phyloP scores from a whole-genome alignment of 2,329 filamentous ascomycete genomes.

The Hypoxylon sp. region DNA sequence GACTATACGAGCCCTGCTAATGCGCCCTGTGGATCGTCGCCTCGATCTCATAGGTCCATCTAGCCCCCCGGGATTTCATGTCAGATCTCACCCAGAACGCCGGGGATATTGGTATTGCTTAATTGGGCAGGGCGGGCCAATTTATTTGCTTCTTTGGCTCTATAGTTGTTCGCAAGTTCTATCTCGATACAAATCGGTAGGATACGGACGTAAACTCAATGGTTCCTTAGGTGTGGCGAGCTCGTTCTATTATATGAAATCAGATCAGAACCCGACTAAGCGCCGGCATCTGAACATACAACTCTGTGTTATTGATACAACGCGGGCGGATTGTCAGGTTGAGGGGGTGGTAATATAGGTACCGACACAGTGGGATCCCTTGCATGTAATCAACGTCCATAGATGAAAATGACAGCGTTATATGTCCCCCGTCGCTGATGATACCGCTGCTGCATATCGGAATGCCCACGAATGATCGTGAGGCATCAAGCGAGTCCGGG shows the following conservation, averaged over 20 bases:
- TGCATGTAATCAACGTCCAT: slow-evolving; percentile 44
- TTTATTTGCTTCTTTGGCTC: slow-evolving; percentile 44
- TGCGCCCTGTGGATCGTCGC: slow-evolving; percentile 44
- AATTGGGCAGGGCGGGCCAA: slow-evolving; percentile 35
- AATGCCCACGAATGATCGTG: slow-evolving; percentile 34
- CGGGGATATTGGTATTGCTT: slow-evolving; percentile 46
- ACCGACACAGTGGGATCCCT: slow-evolving; percentile 43
- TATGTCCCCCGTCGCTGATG: slow-evolving; percentile 29
- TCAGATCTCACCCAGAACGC: slow-evolving; percentile 48
- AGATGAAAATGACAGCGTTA: slow-evolving; percentile 30
- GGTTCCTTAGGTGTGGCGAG: slow-evolving; percentile 46
- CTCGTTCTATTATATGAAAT: slow-evolving; percentile 45
- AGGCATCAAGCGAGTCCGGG: slow-evolving; percentile 21
- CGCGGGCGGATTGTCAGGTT: slow-evolving; percentile 28
- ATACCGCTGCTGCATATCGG: slow-evolving; percentile 41
- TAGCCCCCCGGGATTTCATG: slow-evolving; percentile 46
- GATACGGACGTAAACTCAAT: slow-evolving; percentile 51
- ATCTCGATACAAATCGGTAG: slow-evolving; percentile 23
- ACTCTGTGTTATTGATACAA: slow-evolving; percentile 24
- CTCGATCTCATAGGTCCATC: slow-evolving; percentile 50
- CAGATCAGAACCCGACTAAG: slow-evolving; percentile 39
- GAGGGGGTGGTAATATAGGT: slow-evolving; percentile 38
- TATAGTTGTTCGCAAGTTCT: slow-evolving; percentile 22
- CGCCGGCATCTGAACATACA: slow-evolving; percentile 33
- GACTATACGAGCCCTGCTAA: slow-evolving; percentile 35